Conservation (phyloP, 1,139 yeast genomes). For the Yamadazyma friedrichii region DNA sequence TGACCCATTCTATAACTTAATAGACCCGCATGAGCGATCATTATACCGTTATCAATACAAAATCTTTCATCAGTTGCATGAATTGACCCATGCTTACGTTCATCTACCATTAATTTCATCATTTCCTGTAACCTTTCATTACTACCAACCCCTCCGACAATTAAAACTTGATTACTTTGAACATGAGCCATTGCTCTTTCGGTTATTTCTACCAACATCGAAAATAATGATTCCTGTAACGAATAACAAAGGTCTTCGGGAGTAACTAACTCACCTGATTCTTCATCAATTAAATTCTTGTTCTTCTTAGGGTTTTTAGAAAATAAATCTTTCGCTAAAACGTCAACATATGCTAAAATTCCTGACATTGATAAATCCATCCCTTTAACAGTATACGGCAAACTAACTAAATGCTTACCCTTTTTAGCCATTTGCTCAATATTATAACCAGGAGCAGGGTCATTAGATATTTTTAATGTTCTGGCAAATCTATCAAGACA, state of each 20-base stretch:
- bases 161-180: conserved; percentile 80
- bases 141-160: conserved; percentile 98
- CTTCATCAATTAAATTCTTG: conserved; percentile 47
- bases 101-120: conserved; percentile 93
- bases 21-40: conserved; percentile 98
- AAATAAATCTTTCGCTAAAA: conserved; percentile 69
- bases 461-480: conserved; percentile 80
- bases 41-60: conserved; percentile 95
- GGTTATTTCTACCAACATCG: conserved; percentile 97
- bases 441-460: conserved; percentile 96
- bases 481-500: conserved; percentile 96
- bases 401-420: conserved; percentile 64
- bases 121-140: conserved; percentile 87
- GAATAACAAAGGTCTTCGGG: conserved; percentile 91
- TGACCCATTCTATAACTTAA: conserved; percentile 84
- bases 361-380: conserved; percentile 99
- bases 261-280: conserved; percentile 59
- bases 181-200: conserved; percentile 99
- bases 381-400: conserved; percentile 96
- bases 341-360: conserved; percentile 79
- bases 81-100: conserved; percentile 75
- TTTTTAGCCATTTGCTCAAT: conserved; percentile 90
- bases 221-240: conserved; percentile 85
- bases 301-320: conserved; percentile 46
- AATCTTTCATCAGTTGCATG: conserved; percentile 96